phyloP scores from a whole-genome alignment of 331 rosid species.

The Phaseolus coccineus region DNA sequence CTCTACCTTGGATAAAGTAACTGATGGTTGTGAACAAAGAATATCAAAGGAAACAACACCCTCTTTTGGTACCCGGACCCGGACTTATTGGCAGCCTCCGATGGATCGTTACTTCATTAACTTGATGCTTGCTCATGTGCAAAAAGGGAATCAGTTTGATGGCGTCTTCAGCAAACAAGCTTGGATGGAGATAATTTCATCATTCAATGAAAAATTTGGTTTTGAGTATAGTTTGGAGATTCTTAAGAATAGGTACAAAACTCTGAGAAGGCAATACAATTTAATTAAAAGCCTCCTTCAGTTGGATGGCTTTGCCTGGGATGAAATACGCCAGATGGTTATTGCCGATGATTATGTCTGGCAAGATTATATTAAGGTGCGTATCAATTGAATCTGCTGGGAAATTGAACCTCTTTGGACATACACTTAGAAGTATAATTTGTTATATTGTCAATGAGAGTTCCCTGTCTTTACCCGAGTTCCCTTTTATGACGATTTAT shows the following conservation, averaged over 20 bases:
- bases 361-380: conserved; percentile 82
- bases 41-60: conserved; percentile 38
- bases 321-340: conserved; percentile 79
- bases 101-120: conserved; percentile 77
- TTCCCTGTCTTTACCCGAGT: conserved; percentile 13
- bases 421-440: background rate
- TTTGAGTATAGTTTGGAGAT: conserved; percentile 71
- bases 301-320: conserved; percentile 84
- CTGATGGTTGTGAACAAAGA: conserved; percentile 45
- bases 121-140: conserved; percentile 74
- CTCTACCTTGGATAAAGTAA: conserved; percentile 45
- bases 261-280: conserved; percentile 72
- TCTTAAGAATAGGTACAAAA: conserved; percentile 80
- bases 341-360: conserved; percentile 75
- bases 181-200: conserved; percentile 79
- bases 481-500: conserved; percentile 8
- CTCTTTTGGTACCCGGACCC: conserved; percentile 50
- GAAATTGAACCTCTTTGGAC: conserved; percentile 19
- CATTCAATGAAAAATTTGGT: conserved; percentile 74
- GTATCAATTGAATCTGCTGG: conserved; percentile 19
- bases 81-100: conserved; percentile 81
- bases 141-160: conserved; percentile 62
- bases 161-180: conserved; percentile 80
- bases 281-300: conserved; percentile 66
- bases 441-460: conserved; percentile 16